phyloP scores from a whole-genome alignment of 1,284 basidiomycete genomes.

The Cystobasidium pallidum region DNA sequence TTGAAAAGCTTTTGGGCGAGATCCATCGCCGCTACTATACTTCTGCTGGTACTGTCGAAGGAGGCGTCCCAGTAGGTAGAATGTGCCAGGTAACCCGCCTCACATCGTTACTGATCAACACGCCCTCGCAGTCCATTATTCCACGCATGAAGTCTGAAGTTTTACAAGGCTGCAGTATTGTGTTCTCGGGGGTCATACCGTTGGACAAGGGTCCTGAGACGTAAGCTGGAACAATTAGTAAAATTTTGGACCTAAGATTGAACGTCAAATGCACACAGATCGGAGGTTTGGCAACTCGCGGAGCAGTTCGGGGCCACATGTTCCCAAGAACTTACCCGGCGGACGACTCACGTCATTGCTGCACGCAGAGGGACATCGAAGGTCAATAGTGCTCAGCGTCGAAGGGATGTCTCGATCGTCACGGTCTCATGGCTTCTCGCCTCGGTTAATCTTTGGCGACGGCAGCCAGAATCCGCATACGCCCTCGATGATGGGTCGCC shows the following conservation, averaged over 20 bases:
- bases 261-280: constrained; percentile 56
- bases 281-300: constrained; percentile 86
- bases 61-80: constrained; percentile 10
- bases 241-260: neutral
- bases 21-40: constrained; percentile 76
- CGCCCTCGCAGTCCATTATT: constrained; percentile 65
- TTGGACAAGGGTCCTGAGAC: constrained; percentile 68
- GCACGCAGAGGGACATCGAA: constrained; percentile 87
- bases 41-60: constrained; percentile 41
- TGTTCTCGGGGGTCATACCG: constrained; percentile 93
- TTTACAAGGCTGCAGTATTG: constrained; percentile 73
- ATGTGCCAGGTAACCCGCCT: neutral
- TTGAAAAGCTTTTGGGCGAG: constrained; percentile 68
- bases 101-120: constrained; percentile 57
- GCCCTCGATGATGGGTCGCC: constrained; percentile 61
- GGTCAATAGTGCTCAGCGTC: constrained; percentile 73
- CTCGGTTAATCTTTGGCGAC: constrained; percentile 76
- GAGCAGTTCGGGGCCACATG: constrained; percentile 85
- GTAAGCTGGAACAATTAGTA: constrained; percentile 53
- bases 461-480: constrained; percentile 72
- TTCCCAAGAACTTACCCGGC: constrained; percentile 67
- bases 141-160: constrained; percentile 75
- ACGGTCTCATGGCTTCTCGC: constrained; percentile 87
- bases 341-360: constrained; percentile 87
- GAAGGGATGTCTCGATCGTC: constrained; percentile 71